Percentiles rank a stretch among this genome's conserved stretches.
These are phyloP conservation scores for Bolboschoenus planiculmis DNA, from an alignment of 176 grass and related monocot genomes.

Conservation along the genomic window DNA sequence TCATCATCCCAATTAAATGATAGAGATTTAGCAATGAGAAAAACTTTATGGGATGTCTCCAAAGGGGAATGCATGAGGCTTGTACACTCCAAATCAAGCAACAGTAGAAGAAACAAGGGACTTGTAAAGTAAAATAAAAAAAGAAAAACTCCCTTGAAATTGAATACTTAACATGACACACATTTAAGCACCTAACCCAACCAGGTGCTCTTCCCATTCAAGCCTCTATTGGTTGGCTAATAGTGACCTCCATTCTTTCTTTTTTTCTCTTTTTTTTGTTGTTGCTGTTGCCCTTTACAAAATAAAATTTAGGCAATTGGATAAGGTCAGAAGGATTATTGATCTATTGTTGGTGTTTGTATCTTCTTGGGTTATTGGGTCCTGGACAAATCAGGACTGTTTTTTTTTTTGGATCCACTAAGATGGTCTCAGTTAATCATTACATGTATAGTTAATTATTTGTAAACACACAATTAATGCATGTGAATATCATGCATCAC, in stretches of 20 bases:
- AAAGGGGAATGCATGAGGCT: not conserved
- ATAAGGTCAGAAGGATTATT: not conserved
- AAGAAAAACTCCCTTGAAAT: not conserved
- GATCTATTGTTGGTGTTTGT: no score
- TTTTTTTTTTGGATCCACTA: no score
- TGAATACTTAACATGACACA: conserved; percentile 39
- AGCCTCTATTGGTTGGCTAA: conserved; percentile 45
- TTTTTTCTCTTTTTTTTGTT: not conserved
- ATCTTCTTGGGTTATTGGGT: not conserved
- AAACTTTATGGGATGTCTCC: not conserved
- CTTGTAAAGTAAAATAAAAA: conserved; percentile 28
- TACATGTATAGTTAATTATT: no score
- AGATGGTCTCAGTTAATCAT: no score
- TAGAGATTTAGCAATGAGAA: not conserved
- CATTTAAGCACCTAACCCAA: not conserved
- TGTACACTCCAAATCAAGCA: conserved; percentile 35
- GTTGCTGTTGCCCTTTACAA: not conserved
- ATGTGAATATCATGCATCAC: no score
- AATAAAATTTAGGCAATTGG: conserved; percentile 20
- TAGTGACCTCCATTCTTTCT: conserved; percentile 66
- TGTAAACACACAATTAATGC: no score
- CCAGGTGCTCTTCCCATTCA: conserved; percentile 78
- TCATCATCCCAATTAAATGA: not conserved
- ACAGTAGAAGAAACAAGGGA: conserved; percentile 34
- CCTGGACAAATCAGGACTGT: not conserved